phyloP scores from a whole-genome alignment of 108 stramenopile species.

The Tribonema minus region DNA sequence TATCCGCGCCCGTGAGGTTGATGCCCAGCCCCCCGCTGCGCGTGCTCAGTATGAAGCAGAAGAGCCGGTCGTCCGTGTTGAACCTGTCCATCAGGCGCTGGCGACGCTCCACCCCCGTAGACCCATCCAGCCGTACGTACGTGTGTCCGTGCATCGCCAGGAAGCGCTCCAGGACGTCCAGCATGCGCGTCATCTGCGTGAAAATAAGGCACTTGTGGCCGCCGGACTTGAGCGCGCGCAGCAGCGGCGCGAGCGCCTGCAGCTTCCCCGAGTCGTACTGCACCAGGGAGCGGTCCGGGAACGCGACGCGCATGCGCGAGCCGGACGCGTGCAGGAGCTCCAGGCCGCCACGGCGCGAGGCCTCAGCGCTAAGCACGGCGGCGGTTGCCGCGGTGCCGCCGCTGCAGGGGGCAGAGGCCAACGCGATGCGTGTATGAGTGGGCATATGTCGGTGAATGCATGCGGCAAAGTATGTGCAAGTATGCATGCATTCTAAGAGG shows the following conservation, averaged over 20 bases:
- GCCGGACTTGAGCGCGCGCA: conserved; percentile 65
- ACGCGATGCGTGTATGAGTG: too few relatives aligned
- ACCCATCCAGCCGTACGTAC: conserved; percentile 64
- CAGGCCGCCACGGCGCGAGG: background rate
- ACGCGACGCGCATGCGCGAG: conserved; percentile 38
- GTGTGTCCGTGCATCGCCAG: conserved; percentile 57
- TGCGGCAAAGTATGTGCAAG: too few relatives aligned
- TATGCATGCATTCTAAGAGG: too few relatives aligned
- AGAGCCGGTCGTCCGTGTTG: conserved; percentile 54
- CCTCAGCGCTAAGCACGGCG: background rate
- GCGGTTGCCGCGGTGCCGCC: background rate
- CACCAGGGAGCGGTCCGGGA: conserved; percentile 87
- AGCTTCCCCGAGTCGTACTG: conserved; percentile 95
- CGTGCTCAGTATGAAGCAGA: conserved; percentile 62
- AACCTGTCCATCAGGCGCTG: conserved; percentile 54
- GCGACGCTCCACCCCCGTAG: conserved; percentile 48
- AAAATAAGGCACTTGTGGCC: conserved; percentile 53
- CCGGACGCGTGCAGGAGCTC: background rate
- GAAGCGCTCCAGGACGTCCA: conserved; percentile 67
- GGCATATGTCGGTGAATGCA: too few relatives aligned
- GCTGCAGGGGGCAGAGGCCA: too few relatives aligned
- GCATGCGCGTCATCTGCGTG: conserved; percentile 65
- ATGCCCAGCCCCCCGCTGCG: conserved; percentile 62
- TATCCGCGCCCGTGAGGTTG: conserved; percentile 64
- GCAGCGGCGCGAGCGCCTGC: conserved; percentile 78